phyloP scores from a whole-genome alignment of 1,284 basidiomycete species.

The Naganishia albida region DNA sequence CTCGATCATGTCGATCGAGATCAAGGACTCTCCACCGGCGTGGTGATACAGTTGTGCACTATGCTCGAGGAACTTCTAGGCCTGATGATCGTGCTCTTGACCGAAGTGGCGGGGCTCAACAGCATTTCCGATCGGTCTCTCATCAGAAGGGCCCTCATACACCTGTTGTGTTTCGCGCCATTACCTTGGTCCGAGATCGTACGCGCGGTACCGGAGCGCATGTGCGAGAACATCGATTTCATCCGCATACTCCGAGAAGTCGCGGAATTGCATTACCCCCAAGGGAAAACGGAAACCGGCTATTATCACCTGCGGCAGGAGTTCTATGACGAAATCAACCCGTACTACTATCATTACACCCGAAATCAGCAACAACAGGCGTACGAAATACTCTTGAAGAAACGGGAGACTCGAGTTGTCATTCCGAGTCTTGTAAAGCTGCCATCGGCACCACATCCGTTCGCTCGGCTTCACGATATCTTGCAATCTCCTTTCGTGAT shows the following conservation, averaged over 20 bases:
- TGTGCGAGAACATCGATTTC: conserved; percentile 82
- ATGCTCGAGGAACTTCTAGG: conserved; percentile 84
- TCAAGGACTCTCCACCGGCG: conserved; percentile 38
- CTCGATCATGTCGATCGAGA: conserved; percentile 24
- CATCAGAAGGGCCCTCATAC: conserved; percentile 83
- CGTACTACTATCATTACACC: conserved; percentile 95
- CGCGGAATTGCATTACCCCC: conserved; percentile 79
- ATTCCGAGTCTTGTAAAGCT: conserved; percentile 71
- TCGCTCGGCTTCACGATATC: conserved; percentile 44
- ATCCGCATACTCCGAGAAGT: conserved; percentile 78
- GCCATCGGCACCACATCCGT: conserved; percentile 41
- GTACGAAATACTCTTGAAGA: conserved; percentile 72
- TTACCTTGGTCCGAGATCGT: conserved; percentile 89
- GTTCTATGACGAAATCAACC: conserved; percentile 82
- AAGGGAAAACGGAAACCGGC: conserved; percentile 66
- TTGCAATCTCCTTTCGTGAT: conserved; percentile 41
- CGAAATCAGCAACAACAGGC: conserved; percentile 93
- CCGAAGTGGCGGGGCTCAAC: conserved; percentile 76
- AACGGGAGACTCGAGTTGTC: conserved; percentile 68
- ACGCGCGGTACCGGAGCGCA: conserved; percentile 85
- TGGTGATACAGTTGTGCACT: conserved; percentile 56
- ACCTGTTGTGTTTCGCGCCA: conserved; percentile 83
- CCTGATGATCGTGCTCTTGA: conserved; percentile 81
- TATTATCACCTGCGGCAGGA: conserved; percentile 85
- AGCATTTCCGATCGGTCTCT: conserved; percentile 67